Evolutionary conservation across 164 flowering plant species (phyloP).

Genomic region (Aristolochia californica): DNA sequence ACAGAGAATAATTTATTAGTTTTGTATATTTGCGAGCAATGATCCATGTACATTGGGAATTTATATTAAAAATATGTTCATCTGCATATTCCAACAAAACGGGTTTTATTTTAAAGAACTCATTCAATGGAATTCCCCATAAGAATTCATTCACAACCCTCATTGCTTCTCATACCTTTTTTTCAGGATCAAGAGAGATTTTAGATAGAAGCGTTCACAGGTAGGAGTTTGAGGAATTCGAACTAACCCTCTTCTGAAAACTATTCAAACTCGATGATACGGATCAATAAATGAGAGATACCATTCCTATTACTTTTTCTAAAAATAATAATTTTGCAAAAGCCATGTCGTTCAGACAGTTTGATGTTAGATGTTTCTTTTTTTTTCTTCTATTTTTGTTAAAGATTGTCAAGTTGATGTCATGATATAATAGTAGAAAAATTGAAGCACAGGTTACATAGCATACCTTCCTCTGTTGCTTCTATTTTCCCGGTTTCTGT

Average conservation of each 20-base stretch:
- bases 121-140: too few relatives aligned
- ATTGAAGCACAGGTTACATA: not conserved
- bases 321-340: not conserved
- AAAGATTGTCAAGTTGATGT: too few relatives aligned
- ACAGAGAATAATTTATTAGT: not conserved
- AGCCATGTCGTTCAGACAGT: not conserved
- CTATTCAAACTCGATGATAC: not conserved
- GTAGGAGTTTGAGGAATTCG: too few relatives aligned
- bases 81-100: not conserved
- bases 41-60: not conserved
- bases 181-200: too few relatives aligned
- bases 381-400: not conserved
- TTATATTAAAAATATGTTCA: not conserved
- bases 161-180: too few relatives aligned
- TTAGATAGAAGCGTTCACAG: too few relatives aligned
- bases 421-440: not conserved
- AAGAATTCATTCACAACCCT: too few relatives aligned
- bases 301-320: not conserved
- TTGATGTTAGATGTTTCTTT: not conserved
- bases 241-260: too few relatives aligned
- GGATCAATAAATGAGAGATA: not conserved
- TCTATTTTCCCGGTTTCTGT: conserved; percentile 25
- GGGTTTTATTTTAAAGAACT: not conserved
- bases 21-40: not conserved
- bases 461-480: conserved; percentile 57